Base-by-base conservation (phyloP, 305 asterid genomes). In the Stenogyne calaminthoides region DNA sequence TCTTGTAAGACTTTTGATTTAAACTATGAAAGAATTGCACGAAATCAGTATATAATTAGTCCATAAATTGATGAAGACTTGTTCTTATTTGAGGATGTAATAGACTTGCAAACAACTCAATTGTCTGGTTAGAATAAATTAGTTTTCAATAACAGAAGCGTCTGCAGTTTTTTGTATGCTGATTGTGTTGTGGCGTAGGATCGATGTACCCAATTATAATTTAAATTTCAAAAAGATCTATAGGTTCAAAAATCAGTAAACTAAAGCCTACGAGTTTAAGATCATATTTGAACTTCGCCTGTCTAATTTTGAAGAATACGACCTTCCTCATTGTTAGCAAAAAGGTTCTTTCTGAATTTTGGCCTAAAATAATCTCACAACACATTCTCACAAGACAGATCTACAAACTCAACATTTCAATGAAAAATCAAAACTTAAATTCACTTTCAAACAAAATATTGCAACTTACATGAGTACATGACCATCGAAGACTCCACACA, bases 81-180 rank as follows among this genome's bases (percentile, higher is more conserved):
- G 82, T 76, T 78, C 47, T 36, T 69, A 67, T 54, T 32, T 16
- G 60, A 47, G 61, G 37, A 62, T 67, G 68, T 46, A 78, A 84
- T 87, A 84, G 89, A 81, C 88, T 79, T 78, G 78, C 69, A 77
- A 87, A 80, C 85, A 61, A 79, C 88, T 77, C 57, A 58, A 57
- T 76, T 40, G 77, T 80, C 84, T 70, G 44, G 72, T 60, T 49
- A 52, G 63, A 66, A 76, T 70, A 46, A 49, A 56, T 67, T 51
- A 65, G 16, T 7, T 52, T 69, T 72, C 19, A 39, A 55, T 69
- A 39, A 29, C 59, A 27, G 18, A 46, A 12, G n/a, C n/a, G n/a
- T n/a, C n/a, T n/a, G n/a, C n/a, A n/a, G n/a, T n/a, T n/a, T n/a
- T n/a, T n/a, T n/a, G n/a, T n/a, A n/a, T n/a, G n/a, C n/a, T n/a